Evolutionary conservation across 306 rosid species (phyloP).

Genomic region (Glycyrrhiza uralensis): DNA sequence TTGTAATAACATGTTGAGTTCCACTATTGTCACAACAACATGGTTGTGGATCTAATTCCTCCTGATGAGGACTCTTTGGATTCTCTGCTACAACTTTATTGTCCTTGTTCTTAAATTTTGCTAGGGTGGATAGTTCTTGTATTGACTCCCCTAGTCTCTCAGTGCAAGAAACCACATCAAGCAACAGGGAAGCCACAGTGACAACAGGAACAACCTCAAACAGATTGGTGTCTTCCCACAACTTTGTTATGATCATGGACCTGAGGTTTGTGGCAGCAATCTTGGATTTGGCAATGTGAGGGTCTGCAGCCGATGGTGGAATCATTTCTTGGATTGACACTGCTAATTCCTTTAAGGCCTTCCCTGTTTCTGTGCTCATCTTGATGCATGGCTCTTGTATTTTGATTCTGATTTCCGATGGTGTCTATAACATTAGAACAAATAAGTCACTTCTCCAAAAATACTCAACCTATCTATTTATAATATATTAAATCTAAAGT

Average conservation of each 20-base stretch:
- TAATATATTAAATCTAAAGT: too few relatives aligned
- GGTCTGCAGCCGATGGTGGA: constrained; percentile 16
- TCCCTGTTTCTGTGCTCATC: constrained; percentile 39
- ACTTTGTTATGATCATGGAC: constrained; percentile 12
- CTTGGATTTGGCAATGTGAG: constrained; percentile 31
- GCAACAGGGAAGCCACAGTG: constrained; percentile 28
- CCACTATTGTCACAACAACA: not conserved
- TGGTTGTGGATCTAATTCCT: not conserved
- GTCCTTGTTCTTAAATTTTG: constrained; percentile 10
- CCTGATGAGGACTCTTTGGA: not conserved
- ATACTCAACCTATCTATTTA: too few relatives aligned
- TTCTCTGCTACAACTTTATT: not conserved
- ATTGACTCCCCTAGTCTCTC: constrained; percentile 33
- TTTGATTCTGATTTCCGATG: constrained; percentile 25
- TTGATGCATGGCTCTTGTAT: constrained; percentile 38
- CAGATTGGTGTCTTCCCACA: constrained; percentile 21
- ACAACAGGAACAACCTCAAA: constrained; percentile 28
- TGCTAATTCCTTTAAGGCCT: constrained; percentile 37
- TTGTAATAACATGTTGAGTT: constrained; percentile 17
- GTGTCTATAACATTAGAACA: constrained; percentile 11
- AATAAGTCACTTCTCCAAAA: not conserved
- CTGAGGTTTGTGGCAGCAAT: constrained; percentile 22
- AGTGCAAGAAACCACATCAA: constrained; percentile 37
- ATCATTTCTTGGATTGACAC: constrained; percentile 29
- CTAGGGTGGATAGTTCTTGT: constrained; percentile 25